Evolutionary conservation across 371 early-diverging fungal species (phyloP).

Genomic region (Sporodiniella umbellata): DNA sequence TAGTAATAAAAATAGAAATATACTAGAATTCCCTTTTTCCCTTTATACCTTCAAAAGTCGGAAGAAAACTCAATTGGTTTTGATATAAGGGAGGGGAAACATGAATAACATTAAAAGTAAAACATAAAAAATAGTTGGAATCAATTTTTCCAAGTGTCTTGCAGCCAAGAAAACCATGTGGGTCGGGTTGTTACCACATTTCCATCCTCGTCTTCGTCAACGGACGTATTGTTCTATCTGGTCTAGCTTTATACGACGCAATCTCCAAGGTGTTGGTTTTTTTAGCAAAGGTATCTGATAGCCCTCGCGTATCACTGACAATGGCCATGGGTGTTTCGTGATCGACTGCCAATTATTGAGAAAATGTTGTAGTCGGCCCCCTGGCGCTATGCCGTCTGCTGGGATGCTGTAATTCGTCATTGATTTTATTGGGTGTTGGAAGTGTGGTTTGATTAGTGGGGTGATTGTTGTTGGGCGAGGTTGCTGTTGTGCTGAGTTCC

Average conservation of each 20-base stretch:
- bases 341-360: background rate
- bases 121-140: no score
- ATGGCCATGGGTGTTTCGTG: conserved; percentile 3
- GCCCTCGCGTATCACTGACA: conserved; percentile 5
- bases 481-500: background rate
- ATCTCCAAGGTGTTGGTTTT: conserved; percentile 1
- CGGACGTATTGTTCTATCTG: no score
- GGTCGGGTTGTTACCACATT: no score
- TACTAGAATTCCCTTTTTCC: no score
- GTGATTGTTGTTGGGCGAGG: conserved; percentile 2
- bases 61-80: no score
- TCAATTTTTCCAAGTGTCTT: no score
- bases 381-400: conserved; percentile 7
- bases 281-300: background rate
- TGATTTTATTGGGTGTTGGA: conserved; percentile 3
- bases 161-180: no score
- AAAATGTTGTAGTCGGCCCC: conserved; percentile 5
- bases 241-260: background rate
- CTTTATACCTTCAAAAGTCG: no score
- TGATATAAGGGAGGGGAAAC: no score
- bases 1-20: no score
- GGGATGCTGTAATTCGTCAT: conserved; percentile 7
- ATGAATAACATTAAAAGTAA: no score
- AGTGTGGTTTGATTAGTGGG: conserved; percentile 3
- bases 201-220: no score